A percentile compares a stretch with the other conserved stretches of the same genome.
Evolutionary conservation across 176 grass and related monocot genomes (phyloP).

Genomic region (Oryza longistaminata): DNA sequence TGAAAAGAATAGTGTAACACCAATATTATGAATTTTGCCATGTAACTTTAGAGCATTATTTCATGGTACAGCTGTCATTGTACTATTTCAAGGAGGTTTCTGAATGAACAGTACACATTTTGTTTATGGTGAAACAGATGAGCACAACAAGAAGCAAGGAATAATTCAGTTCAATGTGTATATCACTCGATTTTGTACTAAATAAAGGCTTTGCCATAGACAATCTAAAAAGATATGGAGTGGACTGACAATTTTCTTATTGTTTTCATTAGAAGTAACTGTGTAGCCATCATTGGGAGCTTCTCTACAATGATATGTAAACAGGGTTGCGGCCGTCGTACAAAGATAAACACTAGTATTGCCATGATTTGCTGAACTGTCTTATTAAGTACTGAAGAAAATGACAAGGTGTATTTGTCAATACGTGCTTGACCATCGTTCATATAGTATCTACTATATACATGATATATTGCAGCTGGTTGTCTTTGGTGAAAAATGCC

Average conservation of each 20-base stretch:
- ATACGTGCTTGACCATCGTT: background rate
- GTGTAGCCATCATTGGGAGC: background rate
- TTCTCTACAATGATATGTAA: background rate
- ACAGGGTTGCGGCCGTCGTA: background rate
- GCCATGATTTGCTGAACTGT: background rate
- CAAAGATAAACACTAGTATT: background rate
- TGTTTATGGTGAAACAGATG: background rate
- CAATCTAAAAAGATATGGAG: background rate
- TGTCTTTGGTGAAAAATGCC: conserved; percentile 12
- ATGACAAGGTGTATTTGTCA: background rate
- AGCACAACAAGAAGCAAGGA: background rate
- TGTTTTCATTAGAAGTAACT: background rate
- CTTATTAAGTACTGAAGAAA: background rate
- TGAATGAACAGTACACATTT: background rate
- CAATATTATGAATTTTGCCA: conserved; percentile 21
- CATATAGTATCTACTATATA: background rate
- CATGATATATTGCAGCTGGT: background rate
- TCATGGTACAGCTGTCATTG: background rate
- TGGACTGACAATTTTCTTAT: background rate
- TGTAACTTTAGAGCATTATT: background rate
- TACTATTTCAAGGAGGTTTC: background rate
- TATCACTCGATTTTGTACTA: background rate
- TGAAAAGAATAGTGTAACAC: background rate
- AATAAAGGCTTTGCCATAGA: background rate
- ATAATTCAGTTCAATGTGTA: conserved; percentile 8